Evolutionary conservation across 192 early-diverging fungal genomes (phyloP), one percentile per base, ranked within the genome.

Genomic region (Backusella parvicylindrica): DNA sequence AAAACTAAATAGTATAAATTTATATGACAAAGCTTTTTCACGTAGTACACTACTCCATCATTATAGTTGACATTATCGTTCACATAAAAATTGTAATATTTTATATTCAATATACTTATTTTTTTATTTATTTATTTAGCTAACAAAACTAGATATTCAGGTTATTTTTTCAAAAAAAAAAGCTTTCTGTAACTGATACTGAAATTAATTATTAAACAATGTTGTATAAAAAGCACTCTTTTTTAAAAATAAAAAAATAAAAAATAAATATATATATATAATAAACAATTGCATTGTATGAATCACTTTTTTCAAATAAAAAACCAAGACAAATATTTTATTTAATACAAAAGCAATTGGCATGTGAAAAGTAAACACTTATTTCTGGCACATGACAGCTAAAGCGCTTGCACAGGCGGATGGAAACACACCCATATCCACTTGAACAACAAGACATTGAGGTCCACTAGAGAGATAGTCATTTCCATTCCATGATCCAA

Each of bases 401-500:
- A 16, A 30, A 35, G 32, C 49, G n/a, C 49, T 38, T 6, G 16
- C 31, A 56, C 70, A 71, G 3, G 35, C n/a, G 11, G 32, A 32
- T 36, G 63, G 40, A 30, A 41, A 73, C n/a, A 73, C 40, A n/a
- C 72, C 72, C 36, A 36, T 41, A 16, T 31, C 60, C 16, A 30
- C 32, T 18, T 43, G 53, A 13, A 73, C 6, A 30, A 73, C 8
- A 23, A 73, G 60, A 65, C 72, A 73, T 32, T 30, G 40, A 9
- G 21, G 15, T 4, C 63, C 72, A 32, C 5, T 63, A 15, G 64
- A 9, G 1, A 26, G 23, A 65, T 66, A 73, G 31, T 5, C 30
- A 31, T 73, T 63, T 30, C 72, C 63, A 73, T 73, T 73, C 72
- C 72, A 73, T 41, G 33, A 31, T n/a, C 63, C 63, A 35, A 73